Base-by-base conservation (phyloP, 352 stramenopile genomes). In the Phytophthora hibernalis region DNA sequence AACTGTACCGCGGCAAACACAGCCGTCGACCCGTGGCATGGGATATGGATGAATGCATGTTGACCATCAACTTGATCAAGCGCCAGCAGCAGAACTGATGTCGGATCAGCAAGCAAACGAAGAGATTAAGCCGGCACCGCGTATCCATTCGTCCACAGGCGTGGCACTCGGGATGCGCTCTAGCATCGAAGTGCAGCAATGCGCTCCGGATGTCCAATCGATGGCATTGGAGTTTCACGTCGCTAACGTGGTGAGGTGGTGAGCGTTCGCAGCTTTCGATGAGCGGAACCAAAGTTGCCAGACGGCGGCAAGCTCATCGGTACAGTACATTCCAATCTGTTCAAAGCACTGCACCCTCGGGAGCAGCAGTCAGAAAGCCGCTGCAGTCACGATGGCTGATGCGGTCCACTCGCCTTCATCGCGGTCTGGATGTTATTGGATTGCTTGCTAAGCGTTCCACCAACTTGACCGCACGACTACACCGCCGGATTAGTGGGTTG, bases 101-200 rank as follows among this genome's bases (percentile, higher is more conserved):
- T 9, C 5, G 28, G 28, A 33, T 33, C 28, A 33, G 28, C 28
- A 33, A 33, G 28, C 28, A 33, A 33, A 33, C 28, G 28, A 33
- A 33, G 28, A 33, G 28, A n/a, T 40, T 40, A 40, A 40, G n/a
- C 33, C 11, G 33, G 33, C 33, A 42, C 35, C 35, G 35, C 35
- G 15, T 21, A 51, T 55, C 45, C 61, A 64, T 69, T 69, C 61
- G 61, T 69, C 61, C 43, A 69, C 61, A 69, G 61, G 54, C 35
- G 60, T 68, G 43, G 33, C 48, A 66, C 58, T 31, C 11, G 58
- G 22, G 60, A 68, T 68, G 60, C 28, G 59, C 30, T 40, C 26
- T 40, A 44, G 6, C 38, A 13, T 21, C 15, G 44, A 37, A 47
- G 21, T 62, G 51, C 42, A 62, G 21, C 51, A 61, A 55, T 55